Conservation (phyloP, 2,329 filamentous ascomycete genomes). For the Leptographium procerum region DNA sequence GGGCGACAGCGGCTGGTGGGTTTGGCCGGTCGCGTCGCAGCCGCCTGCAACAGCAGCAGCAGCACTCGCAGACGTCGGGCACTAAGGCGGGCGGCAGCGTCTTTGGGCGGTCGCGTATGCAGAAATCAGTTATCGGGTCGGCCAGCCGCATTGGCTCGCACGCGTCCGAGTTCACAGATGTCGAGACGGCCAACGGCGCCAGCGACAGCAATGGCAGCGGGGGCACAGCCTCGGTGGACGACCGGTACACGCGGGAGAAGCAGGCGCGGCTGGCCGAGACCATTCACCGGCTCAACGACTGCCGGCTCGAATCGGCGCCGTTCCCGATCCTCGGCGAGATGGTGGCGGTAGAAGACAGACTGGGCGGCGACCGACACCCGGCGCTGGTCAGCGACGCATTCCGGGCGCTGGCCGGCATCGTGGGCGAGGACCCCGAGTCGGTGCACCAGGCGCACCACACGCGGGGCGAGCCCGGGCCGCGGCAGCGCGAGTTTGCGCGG, state of each 20-base stretch:
- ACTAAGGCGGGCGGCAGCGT: conserved; percentile 37
- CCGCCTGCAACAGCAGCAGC: conserved; percentile 20
- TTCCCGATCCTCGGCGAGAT: conserved; percentile 71
- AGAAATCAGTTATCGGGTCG: conserved; percentile 78
- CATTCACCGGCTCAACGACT: conserved; percentile 66
- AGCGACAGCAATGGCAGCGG: not conserved
- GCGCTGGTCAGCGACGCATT: conserved; percentile 74
- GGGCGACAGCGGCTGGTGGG: conserved; percentile 33
- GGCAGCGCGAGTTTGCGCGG: conserved; percentile 63
- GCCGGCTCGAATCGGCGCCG: conserved; percentile 51
- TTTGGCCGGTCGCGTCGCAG: conserved; percentile 50
- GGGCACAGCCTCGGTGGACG: conserved; percentile 47
- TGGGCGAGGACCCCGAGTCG: conserved; percentile 54
- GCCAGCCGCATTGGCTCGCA: conserved; percentile 58
- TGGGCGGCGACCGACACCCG: conserved; percentile 50
- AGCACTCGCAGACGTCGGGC: conserved; percentile 15
- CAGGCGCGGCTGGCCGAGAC: conserved; percentile 71
- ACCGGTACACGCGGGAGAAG: conserved; percentile 72
- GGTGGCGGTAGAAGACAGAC: conserved; percentile 49
- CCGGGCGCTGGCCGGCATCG: conserved; percentile 66
- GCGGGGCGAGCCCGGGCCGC: conserved; percentile 49
- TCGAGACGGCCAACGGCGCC: conserved; percentile 39
- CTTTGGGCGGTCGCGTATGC: conserved; percentile 55
- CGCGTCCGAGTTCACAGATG: conserved; percentile 55
- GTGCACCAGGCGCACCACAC: conserved; percentile 31